These are phyloP conservation scores for Sphagnum tenellum DNA, from an alignment of 225 moss, liverwort and hornwort species.

Conservation along the genomic window DNA sequence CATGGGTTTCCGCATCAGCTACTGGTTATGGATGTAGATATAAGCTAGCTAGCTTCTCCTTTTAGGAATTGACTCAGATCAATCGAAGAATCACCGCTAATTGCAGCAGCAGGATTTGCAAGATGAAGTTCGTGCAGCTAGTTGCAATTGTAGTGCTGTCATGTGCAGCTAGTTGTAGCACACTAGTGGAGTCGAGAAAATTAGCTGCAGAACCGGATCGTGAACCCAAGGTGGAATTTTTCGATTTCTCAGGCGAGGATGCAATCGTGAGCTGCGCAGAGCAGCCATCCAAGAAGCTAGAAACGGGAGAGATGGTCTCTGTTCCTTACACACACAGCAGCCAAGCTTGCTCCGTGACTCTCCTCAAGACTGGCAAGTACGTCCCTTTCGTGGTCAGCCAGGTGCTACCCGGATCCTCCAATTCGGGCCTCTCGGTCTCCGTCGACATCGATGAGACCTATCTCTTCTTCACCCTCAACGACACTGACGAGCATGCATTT, in stretches of 20 bases:
- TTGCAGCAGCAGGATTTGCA: too few relatives aligned
- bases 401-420: slow-evolving; percentile 28
- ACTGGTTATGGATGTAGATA: too few relatives aligned
- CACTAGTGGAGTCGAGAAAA: too few relatives aligned
- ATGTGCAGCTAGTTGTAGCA: too few relatives aligned
- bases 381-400: slow-evolving; percentile 26
- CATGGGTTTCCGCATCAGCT: too few relatives aligned
- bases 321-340: slow-evolving; percentile 30
- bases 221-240: slow-evolving; percentile 21
- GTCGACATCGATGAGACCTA: slow-evolving; percentile 45
- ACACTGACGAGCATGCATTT: slow-evolving; percentile 36
- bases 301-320: slow-evolving; percentile 24
- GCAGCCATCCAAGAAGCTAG: slow-evolving; percentile 16
- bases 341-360: slow-evolving; percentile 34
- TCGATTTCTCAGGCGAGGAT: slow-evolving; percentile 45
- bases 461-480: slow-evolving; percentile 41
- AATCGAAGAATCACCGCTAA: too few relatives aligned
- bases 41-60: too few relatives aligned
- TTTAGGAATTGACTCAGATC: too few relatives aligned
- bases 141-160: too few relatives aligned
- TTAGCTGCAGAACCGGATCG: too few relatives aligned
- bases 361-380: slow-evolving; percentile 31
- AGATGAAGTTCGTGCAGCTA: too few relatives aligned
- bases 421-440: slow-evolving; percentile 30
- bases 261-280: slow-evolving; percentile 37